A percentile compares a stretch with the other conserved stretches of the same genome.
Conservation (phyloP, 345 rosid species). For the Brassica rapa region DNA sequence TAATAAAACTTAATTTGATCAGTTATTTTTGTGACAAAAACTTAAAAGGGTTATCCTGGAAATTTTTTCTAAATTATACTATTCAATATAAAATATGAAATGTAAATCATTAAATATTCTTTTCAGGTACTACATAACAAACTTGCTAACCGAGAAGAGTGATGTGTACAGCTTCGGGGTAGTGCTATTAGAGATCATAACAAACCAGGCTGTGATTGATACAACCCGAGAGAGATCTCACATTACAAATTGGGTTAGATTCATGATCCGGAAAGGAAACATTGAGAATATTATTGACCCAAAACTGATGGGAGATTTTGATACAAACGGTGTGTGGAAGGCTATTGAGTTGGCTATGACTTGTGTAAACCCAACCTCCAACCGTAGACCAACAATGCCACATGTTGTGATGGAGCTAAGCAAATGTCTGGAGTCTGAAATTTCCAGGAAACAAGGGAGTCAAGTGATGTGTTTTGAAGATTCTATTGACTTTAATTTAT, state of each 20-base stretch:
- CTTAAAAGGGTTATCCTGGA: too few relatives aligned
- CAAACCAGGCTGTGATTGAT: conserved; percentile 37
- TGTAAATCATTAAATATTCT: not conserved
- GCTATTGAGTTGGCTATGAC: conserved; percentile 51
- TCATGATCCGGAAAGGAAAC: conserved; percentile 39
- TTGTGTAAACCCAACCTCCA: conserved; percentile 37
- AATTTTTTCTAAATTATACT: conserved; percentile 1
- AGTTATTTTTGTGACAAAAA: too few relatives aligned
- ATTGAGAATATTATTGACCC: conserved; percentile 47
- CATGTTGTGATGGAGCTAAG: conserved; percentile 41
- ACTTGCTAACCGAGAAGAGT: conserved; percentile 42
- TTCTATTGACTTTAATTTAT: conserved; percentile 11
- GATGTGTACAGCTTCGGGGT: conserved; percentile 57
- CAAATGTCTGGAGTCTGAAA: conserved; percentile 43
- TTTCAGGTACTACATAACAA: conserved; percentile 37
- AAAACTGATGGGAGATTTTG: conserved; percentile 36
- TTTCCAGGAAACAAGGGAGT: conserved; percentile 30
- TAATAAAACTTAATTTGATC: too few relatives aligned
- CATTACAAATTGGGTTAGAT: conserved; percentile 44
- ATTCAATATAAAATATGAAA: not conserved
- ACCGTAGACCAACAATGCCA: conserved; percentile 47
- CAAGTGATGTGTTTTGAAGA: conserved; percentile 1
- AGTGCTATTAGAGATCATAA: conserved; percentile 47
- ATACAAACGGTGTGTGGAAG: conserved; percentile 50
- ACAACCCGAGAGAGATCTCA: not conserved